Evolutionary conservation across 345 rosid genomes (phyloP), one percentile per base, ranked within the genome.

Genomic region (Lumnitzera littorea): DNA sequence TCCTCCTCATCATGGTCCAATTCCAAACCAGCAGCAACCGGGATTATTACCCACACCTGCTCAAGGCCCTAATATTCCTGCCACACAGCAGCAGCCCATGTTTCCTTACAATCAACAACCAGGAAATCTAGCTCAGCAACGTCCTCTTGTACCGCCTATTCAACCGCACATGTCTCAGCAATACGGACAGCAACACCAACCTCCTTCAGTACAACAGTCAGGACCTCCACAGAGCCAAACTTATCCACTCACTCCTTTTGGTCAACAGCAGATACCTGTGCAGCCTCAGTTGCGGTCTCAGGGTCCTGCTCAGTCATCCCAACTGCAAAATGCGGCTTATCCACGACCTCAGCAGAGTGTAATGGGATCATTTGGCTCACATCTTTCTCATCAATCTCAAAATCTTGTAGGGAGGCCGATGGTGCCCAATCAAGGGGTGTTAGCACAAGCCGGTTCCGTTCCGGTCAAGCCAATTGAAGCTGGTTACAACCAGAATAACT

Each of bases 211-310:
- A 46, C 92, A 80, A 48, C 74, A 62, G 3, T 29, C 47, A 54
- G 78, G 72, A 24, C 55, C 67, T 52, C 58, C 51, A 67, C 84
- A 77, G 68, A 71, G 67, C 69, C 82, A 68, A 49, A 53, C 64
- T 15, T 52, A 67, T 55, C 82, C 72, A 67, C 86, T 77, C 48
- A 69, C 66, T 61, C 60, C 75, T 41, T 67, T 73, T 59, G 31
- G 51, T 27, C 85, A 76, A 55, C 88, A 74, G 63, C 80, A 72
- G 51, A 63, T 55, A 61, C 79, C 74, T 48, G 55, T 65, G 56
- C 84, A 76, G 56, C 31, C 83, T 57, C 85, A 78, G 25, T 57
- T 71, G 24, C 72, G 56, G 13, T 82, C 84, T n/a, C 84, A 63
- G 51, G 82, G 67, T 46, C 73, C 66, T 27, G 24, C 64, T 55